Evolutionary conservation across 2,329 filamentous ascomycete genomes (phyloP), one percentile per base, ranked within the genome.

Genomic region (Verticillium albo-atrum): DNA sequence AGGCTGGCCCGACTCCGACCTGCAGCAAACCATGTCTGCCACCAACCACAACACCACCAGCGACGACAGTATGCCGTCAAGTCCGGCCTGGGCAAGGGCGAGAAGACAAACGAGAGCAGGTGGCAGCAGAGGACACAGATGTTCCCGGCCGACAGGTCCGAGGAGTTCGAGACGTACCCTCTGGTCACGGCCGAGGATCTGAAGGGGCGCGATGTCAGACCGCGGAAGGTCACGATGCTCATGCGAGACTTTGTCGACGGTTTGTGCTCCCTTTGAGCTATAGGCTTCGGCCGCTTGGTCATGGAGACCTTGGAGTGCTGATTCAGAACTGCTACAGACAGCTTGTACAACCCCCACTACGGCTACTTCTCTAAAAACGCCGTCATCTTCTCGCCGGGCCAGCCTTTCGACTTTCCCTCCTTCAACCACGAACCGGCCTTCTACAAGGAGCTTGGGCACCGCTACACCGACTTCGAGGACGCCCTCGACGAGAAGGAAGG

Each of bases 191-290:
- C 92, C n/a, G 82, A 89, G 64, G 88, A 92, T 62, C 78, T 99
- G 65, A 87, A 89, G 66, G 79, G 75, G 65, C 83, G 90, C 58
- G 87, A 79, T 57, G 89, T 96, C 71, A 82, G 95, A 69, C 95
- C 95, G 52, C 85, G 85, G 70, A 84, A 90, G 73, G 93, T 97
- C 66, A 97, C 97, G 84, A 99, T 99, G 95, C 78, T 97, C 70
- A 90, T 96, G 72, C 85, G 96, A 65, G 96, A 99, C 80, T 99
- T 99, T 71, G 95, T 99, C 71, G 95, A 99, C 74, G 93, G 90
- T 92, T 71, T 65, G 73, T 72, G 32, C 69, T 67, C 42, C 64
- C 66, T 27, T 28, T 3, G 30, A 37, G 34, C 34, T 32, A 4
- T 34, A 14, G 12, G 23, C 23, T 26, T 15, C 9, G 42, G 32